These are phyloP conservation scores for Didymella lethalis DNA, from an alignment of 2,329 filamentous ascomycete genomes.

Conservation along the genomic window DNA sequence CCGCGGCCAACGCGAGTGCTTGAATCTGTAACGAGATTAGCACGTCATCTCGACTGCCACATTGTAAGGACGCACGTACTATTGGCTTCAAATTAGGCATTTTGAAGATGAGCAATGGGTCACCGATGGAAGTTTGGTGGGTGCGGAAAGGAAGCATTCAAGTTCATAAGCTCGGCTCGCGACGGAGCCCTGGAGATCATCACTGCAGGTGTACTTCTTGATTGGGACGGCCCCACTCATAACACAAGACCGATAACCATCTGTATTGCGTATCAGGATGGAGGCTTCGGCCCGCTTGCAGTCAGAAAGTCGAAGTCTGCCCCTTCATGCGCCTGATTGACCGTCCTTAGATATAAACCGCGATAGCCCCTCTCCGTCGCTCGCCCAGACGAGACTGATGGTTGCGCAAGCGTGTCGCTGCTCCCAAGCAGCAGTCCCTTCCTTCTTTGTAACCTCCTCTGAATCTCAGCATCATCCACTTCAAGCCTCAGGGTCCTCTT, in stretches of 20 bases:
- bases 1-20: constrained; percentile 24
- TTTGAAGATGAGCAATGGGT: background rate
- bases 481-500: constrained; percentile 53
- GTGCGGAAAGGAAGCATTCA: background rate
- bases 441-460: constrained; percentile 47
- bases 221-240: background rate
- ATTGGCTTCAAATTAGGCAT: constrained; percentile 6
- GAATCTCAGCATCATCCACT: constrained; percentile 54
- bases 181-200: background rate
- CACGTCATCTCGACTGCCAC: background rate
- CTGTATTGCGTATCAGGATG: background rate
- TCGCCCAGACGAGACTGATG: constrained; percentile 14
- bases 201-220: background rate
- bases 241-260: background rate
- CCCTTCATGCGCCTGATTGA: constrained; percentile 67
- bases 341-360: constrained; percentile 65
- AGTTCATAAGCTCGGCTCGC: constrained; percentile 2
- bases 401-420: constrained; percentile 13
- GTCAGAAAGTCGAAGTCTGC: constrained; percentile 68
- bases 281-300: constrained; percentile 23
- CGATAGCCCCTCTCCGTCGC: constrained; percentile 61
- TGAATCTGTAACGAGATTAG: background rate
- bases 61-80: background rate
- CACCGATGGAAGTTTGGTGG: background rate
- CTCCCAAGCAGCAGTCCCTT: constrained; percentile 35